phyloP scores from a whole-genome alignment of 257 asterid species.

The Scutellaria baicalensis region DNA sequence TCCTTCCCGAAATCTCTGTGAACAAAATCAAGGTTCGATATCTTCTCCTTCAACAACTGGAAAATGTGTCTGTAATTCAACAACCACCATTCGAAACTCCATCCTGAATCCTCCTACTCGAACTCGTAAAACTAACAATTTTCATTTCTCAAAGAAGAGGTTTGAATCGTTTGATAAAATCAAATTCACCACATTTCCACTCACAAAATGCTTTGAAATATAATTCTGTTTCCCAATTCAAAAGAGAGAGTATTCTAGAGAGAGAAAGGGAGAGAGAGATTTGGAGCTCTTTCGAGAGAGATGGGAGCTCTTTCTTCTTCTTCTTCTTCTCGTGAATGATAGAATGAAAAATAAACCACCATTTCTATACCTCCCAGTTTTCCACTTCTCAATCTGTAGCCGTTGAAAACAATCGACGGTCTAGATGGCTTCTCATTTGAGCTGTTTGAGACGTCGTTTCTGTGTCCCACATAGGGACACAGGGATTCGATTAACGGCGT shows the following conservation, averaged over 20 bases:
- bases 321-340: conserved; percentile 12
- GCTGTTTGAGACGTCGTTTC: conserved; percentile 28
- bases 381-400: conserved; percentile 19
- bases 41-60: conserved; percentile 10
- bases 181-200: conserved; percentile 36
- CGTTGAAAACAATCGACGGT: conserved; percentile 35
- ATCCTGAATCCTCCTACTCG: neutral
- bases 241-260: neutral
- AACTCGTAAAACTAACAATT: neutral
- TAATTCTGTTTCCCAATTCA: neutral
- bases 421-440: conserved; percentile 19
- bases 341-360: conserved; percentile 24
- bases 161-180: conserved; percentile 12
- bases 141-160: neutral
- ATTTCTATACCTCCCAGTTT: conserved; percentile 39
- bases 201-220: conserved; percentile 14
- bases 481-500: conserved; percentile 32
- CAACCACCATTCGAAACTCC: neutral
- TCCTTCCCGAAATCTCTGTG: conserved; percentile 3
- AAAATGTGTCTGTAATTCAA: conserved; percentile 16
- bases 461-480: conserved; percentile 19
- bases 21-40: conserved; percentile 5
- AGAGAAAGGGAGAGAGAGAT: conserved; percentile 9
- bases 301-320: conserved; percentile 33
- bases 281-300: conserved; percentile 21